Base-by-base conservation (phyloP, 805 yeast genomes). In the Cyberlindnera xishuangbannaensis region DNA sequence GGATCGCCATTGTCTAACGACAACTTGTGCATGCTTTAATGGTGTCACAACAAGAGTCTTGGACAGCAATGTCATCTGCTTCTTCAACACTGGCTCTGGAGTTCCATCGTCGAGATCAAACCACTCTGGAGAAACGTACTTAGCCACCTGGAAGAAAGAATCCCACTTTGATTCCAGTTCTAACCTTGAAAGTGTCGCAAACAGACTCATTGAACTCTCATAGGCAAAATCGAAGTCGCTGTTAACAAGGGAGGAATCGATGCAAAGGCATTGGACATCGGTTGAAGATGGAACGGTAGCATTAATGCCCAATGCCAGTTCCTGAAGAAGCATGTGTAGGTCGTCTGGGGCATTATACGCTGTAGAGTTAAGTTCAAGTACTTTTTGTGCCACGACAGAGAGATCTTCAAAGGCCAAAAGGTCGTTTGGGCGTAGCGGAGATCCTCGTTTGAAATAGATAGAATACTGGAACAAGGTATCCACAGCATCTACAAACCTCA, bases 161-260 rank as follows among this genome's bases (percentile, higher is more conserved):
- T 77, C 65, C 95, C 95, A 86, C 30, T 58, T 13, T 59, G 57
- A 27, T 10, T 28, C 29, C 18, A 48, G 20, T 25, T 24, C 43
- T 35, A 18, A 41, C 31, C 6, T 29, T 14, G 12, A 28, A 2
- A 7, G 25, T 5, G 18, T 18, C 48, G 30, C 44, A 31, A 37
- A 37, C 40, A 43, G 17, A 62, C 58, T 8, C 73, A 47, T 25
- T 73, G 51, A 15, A 56, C 61, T n/a, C 45, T 44, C 1, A 72
- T 51, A 27, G 0, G 94, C 87, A 42, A 63, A 74, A 2, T 55
- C 52, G 44, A 83, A 83, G 52, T 83, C 80, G 39, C 64, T 60
- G 30, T 79, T 74, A 1, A 69, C 74, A 18, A 83, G 61, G 0
- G 94, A 74, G 28, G 79, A 67, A 44, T 83, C 85, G 15, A 85